Percentiles rank a stretch among this genome's conserved stretches.
These are phyloP conservation scores for Xerocomus nothofagi DNA, from an alignment of 1,284 basidiomycete genomes.

Conservation along the genomic window DNA sequence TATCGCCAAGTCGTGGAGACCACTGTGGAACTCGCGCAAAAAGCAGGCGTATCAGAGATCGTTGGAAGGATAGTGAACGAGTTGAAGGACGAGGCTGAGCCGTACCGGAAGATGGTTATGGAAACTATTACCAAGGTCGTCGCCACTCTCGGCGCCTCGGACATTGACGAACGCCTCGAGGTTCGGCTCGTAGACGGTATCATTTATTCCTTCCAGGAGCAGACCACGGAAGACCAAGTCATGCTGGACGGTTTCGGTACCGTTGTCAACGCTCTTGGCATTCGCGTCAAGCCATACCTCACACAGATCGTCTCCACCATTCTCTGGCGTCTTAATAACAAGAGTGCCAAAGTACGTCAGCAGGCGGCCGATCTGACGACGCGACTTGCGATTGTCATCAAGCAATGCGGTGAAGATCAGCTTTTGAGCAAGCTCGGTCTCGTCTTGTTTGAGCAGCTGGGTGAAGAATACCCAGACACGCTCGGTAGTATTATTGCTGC, in stretches of 20 bases:
- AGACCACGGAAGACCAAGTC: constrained; percentile 97
- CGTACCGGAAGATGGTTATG: constrained; percentile 99
- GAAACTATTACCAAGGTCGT: constrained; percentile 99
- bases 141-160: constrained; percentile 88
- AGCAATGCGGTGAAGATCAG: constrained; percentile 97
- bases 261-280: constrained; percentile 93
- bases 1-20: constrained; percentile 98
- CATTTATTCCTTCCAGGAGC: constrained; percentile 99
- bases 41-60: constrained; percentile 94
- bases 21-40: constrained; percentile 96
- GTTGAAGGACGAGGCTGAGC: constrained; percentile 95
- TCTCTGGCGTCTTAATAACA: constrained; percentile 99
- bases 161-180: constrained; percentile 95
- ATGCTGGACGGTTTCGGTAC: constrained; percentile 99
- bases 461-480: constrained; percentile 99
- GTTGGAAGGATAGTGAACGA: constrained; percentile 95
- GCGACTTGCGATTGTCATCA: constrained; percentile 94
- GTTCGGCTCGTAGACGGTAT: constrained; percentile 95
- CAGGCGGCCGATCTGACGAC: constrained; percentile 97
- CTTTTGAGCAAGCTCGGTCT: constrained; percentile 95
- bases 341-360: constrained; percentile 98
- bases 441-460: constrained; percentile 97
- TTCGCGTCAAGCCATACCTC: constrained; percentile 98
- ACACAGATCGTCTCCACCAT: constrained; percentile 99
- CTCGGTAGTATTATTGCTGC: constrained; percentile 98